Evolutionary conservation across 2,329 filamentous ascomycete species (phyloP), one percentile per base, ranked within the genome.

Genomic region (Aspergillus pseudotamarii): DNA sequence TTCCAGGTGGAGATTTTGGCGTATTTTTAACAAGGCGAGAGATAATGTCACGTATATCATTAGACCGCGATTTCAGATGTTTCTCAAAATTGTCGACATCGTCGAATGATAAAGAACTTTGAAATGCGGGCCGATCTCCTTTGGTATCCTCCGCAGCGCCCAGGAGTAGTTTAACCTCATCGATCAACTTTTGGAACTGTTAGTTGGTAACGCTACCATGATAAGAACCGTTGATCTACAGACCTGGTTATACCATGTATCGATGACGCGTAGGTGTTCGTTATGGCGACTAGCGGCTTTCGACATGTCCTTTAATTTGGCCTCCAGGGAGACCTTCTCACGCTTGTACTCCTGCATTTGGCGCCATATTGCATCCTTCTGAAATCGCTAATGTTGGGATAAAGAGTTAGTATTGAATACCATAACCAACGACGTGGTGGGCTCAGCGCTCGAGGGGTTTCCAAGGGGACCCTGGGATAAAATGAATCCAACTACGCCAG

Each of bases 271-370:
- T 58, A 99, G 82, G 77, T 98, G 95, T 71, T 98, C 93, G 79
- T 98, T 93, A 80, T 98, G 93, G 79, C 95, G 89, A 66, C 87
- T 85, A 34, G 91, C 88, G 73, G 88, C 87, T 76, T 93, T 93
- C 68, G 91, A 87, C 66, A 96, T 83, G 68, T 96, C 91, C 74
- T 90, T 90, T 65, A 97, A 83, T 74, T 92, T 91, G 63, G 88
- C 84, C 81, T 98, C 94, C 66, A 96, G 83, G 46, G 91, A 91
- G 62, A 86, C 85, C 76, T 93, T 94, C 76, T 96, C 93, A 71
- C 95, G 89, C 81, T 96, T 97, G 80, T 96, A 97, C 80, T 98
- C 95, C 76, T 93, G 92, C 93, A 99, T 97, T 81, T 97, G 94
- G 63, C 96, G 92, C 73, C 92, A 90, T 76, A 99, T 97, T 68